Evolutionary conservation across 1,139 yeast species (phyloP).

Genomic region (Geotrichum histeridarum): DNA sequence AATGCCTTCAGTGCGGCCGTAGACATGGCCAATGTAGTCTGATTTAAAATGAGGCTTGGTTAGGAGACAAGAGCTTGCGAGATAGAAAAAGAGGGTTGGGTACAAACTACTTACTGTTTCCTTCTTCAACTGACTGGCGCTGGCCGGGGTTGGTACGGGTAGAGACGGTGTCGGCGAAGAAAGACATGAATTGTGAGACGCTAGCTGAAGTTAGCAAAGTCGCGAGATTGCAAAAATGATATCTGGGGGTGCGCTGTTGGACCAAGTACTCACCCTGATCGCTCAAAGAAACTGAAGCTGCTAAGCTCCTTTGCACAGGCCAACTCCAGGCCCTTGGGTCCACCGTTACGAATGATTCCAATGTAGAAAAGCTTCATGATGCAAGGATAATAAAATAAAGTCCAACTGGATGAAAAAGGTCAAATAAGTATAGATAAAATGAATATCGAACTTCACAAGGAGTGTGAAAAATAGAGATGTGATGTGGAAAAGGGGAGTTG

Average conservation of each 20-base stretch:
- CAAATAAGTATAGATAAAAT: not conserved
- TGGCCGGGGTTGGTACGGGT: constrained; percentile 84
- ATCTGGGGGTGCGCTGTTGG: not conserved
- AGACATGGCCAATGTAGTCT: constrained; percentile 84
- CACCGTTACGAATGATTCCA: constrained; percentile 68
- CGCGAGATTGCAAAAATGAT: not conserved
- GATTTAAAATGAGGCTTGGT: not conserved
- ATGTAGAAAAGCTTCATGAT: constrained; percentile 84
- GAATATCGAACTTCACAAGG: not conserved
- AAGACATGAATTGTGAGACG: constrained; percentile 77
- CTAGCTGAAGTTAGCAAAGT: constrained; percentile 20
- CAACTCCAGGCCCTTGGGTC: constrained; percentile 63
- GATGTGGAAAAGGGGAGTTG: not conserved
- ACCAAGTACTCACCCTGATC: constrained; percentile 42
- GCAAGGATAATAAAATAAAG: not conserved
- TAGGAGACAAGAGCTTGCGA: not conserved
- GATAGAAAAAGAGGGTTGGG: not conserved
- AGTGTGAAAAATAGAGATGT: not conserved
- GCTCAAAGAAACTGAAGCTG: constrained; percentile 83
- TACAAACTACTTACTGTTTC: constrained; percentile 40
- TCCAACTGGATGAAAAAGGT: not conserved
- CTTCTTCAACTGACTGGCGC: constrained; percentile 93
- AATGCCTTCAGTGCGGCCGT: constrained; percentile 81
- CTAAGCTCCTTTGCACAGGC: constrained; percentile 76
- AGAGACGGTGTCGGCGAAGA: constrained; percentile 85